These are phyloP conservation scores for Leonotis leonurus DNA, from an alignment of 257 asterid species.

Conservation along the genomic window DNA sequence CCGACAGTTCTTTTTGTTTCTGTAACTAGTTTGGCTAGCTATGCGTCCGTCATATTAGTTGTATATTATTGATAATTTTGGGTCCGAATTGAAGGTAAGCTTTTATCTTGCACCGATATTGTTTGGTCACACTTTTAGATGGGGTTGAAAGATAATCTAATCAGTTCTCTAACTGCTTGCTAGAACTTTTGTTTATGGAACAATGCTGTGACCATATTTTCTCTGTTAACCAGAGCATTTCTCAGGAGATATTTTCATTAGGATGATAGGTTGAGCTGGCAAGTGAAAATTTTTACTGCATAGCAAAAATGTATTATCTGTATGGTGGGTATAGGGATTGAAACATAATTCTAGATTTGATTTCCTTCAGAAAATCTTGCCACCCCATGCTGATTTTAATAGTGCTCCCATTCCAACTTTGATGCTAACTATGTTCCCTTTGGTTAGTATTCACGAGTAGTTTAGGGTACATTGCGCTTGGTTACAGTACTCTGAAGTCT, in stretches of 20 bases:
- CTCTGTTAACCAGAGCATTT: neutral
- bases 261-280: conserved; percentile 1
- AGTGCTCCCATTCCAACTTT: too few species aligned
- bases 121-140: too few species aligned
- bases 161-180: neutral
- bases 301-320: too few species aligned
- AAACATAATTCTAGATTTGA: too few species aligned
- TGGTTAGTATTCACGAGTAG: too few species aligned
- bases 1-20: neutral
- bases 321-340: too few species aligned
- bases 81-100: neutral
- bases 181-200: neutral
- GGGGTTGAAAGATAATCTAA: neutral
- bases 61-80: neutral
- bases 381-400: too few species aligned
- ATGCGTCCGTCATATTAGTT: neutral
- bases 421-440: too few species aligned
- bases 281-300: neutral
- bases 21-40: too few species aligned
- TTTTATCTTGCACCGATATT: neutral
- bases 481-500: too few species aligned
- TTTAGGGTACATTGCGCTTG: too few species aligned
- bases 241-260: neutral
- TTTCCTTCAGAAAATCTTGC: too few species aligned
- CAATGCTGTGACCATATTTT: neutral